Base-by-base conservation (phyloP, 192 early-diverging fungal genomes). In the Umbelopsis vinacea region DNA sequence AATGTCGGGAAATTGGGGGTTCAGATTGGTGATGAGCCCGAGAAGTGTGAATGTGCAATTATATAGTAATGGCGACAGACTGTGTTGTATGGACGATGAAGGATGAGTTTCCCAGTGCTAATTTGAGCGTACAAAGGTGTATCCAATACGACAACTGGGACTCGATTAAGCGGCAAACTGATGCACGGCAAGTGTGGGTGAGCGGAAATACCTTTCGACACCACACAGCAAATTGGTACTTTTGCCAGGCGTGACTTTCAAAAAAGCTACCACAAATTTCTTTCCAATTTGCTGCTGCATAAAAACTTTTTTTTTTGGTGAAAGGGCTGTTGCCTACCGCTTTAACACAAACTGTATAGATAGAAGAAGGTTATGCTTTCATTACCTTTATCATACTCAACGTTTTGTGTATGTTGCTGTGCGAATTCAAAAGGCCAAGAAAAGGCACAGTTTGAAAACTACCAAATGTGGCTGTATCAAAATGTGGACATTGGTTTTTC, bases 191-290 rank as follows among this genome's bases (percentile, higher is more conserved):
- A 37, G 57, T 35, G 57, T 37, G 11, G 33, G 57, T 63, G 57
- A 63, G 57, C 26, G 33, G 57, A 63, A 35, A 63, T 29, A 37
- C 17, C 19, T 37, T 37, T 22, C 24, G 33, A 63, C 19, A 29
- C 57, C 35, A 14, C 35, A 14, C 15, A 9, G 26, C 26, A 63
- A 63, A 29, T 29, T 22, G 33, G 57, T 19, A 37, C 15, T 50
- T 63, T 63, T 63, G 57, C 57, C 33, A 63, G 26, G 57, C 57
- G 57, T 63, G 57, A 63, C 57, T 63, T 63, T 35, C 57, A 63
- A 63, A 63, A 63, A 50, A n/a, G 48, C 48, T 37, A 26, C 14
- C 57, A 37, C 17, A 63, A 63, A 63, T 19, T 50, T 17, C 48
- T 50, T 4, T 17, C 15, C 17, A 19, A n/a, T 29, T 37, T 29